phyloP scores from a whole-genome alignment of 441 rosid species.

The Pelargonium fulgidum region DNA sequence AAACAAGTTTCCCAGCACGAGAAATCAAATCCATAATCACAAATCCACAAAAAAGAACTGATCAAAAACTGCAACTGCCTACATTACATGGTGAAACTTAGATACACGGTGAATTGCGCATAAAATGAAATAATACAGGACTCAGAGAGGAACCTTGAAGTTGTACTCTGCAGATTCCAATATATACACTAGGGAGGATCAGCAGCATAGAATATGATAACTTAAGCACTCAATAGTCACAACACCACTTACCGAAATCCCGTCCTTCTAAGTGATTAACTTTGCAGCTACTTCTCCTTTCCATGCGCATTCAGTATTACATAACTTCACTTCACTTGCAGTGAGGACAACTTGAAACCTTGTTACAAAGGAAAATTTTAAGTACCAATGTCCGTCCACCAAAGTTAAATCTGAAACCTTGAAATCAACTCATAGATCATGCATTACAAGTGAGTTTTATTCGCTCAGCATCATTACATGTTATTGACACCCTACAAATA shows the following conservation, averaged over 20 bases:
- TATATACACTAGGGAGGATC: slow-evolving; percentile 20
- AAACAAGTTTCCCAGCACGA: not conserved
- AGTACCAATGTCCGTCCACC: too few species aligned
- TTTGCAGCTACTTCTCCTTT: slow-evolving; percentile 5
- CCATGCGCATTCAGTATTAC: too few species aligned
- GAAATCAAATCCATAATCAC: slow-evolving; percentile 2
- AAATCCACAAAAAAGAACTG: slow-evolving; percentile 18
- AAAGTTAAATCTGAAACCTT: too few species aligned
- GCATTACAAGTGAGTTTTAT: not conserved
- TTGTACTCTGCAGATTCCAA: slow-evolving; percentile 15
- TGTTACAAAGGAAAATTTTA: too few species aligned
- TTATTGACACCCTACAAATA: not conserved
- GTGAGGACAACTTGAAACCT: not conserved
- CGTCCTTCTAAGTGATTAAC: not conserved
- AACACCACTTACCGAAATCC: not conserved
- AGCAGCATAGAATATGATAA: not conserved
- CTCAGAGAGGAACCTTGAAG: slow-evolving; percentile 7
- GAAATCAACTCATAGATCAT: not conserved
- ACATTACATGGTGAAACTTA: slow-evolving; percentile 14
- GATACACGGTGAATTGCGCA: slow-evolving; percentile 13
- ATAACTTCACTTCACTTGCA: not conserved
- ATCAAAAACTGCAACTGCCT: slow-evolving; percentile 17
- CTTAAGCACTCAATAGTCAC: too few species aligned
- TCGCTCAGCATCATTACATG: too few species aligned
- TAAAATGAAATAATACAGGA: slow-evolving; percentile 28